Evolutionary conservation across 148 eudicot species (phyloP).

Genomic region (Selenicereus undatus): DNA sequence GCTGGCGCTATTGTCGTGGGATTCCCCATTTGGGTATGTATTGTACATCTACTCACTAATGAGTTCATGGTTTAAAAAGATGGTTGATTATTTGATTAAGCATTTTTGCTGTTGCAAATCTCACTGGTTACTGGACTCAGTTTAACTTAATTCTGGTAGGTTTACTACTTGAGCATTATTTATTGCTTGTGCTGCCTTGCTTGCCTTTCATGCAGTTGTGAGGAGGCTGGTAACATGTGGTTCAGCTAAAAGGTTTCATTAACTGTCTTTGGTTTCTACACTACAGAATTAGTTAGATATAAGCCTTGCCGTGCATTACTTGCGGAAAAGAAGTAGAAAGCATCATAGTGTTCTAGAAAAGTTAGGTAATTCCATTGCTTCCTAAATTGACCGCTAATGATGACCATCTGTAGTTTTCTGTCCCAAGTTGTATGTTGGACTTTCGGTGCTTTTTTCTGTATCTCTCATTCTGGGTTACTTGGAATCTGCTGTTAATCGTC

Average conservation of each 20-base stretch:
- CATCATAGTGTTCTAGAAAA: background rate
- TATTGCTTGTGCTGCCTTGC: background rate
- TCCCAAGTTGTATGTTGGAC: background rate
- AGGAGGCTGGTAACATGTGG: background rate
- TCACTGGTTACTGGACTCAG: background rate
- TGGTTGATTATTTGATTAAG: background rate
- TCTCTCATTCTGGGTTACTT: background rate
- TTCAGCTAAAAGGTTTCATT: background rate
- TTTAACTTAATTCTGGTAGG: background rate
- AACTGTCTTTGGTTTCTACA: background rate
- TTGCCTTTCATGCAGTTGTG: background rate
- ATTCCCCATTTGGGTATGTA: slow-evolving; percentile 78
- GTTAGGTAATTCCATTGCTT: background rate
- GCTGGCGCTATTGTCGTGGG: slow-evolving; percentile 91
- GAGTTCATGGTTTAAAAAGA: background rate
- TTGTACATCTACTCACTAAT: background rate
- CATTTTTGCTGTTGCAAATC: too few relatives aligned
- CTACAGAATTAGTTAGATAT: background rate
- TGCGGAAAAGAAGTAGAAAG: background rate
- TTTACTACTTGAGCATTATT: background rate
- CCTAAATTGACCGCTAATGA: background rate
- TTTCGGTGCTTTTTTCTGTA: background rate
- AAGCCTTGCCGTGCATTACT: background rate
- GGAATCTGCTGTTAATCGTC: background rate
- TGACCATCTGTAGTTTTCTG: background rate